Conservation (phyloP, 139 green algal genomes). For the Micractinium conductrix region DNA sequence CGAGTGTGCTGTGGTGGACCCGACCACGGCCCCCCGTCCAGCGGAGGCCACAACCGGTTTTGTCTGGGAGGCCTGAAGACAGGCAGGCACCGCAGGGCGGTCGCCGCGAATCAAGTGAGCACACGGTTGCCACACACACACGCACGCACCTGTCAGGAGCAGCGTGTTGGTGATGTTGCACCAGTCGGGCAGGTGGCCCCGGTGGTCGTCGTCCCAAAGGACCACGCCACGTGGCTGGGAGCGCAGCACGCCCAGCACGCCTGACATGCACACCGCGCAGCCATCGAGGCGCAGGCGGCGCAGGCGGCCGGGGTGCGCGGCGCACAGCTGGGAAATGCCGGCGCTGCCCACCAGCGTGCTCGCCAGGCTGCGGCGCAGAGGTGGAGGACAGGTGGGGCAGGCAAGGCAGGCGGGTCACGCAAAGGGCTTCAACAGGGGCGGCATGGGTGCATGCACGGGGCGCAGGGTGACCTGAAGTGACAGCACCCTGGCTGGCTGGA, state of each 20-base stretch:
- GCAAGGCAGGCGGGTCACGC: background rate
- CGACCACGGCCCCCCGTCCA: too few species aligned
- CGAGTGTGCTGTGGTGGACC: too few species aligned
- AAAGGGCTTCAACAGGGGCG: too few species aligned
- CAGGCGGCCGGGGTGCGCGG: background rate
- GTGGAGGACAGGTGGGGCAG: background rate
- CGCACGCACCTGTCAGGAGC: too few species aligned
- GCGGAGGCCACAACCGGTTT: too few species aligned
- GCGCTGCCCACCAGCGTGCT: background rate
- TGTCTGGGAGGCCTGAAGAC: too few species aligned
- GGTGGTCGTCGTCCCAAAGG: background rate
- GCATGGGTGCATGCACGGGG: background rate
- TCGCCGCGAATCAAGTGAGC: too few species aligned
- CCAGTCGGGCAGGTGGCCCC: background rate
- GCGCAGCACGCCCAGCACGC: background rate
- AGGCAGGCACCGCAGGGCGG: too few species aligned
- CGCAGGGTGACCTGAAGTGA: background rate
- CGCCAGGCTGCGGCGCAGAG: conserved; percentile 11
- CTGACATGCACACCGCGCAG: conserved; percentile 11
- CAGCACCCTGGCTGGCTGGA: background rate
- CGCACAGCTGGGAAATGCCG: background rate
- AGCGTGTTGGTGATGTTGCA: conserved; percentile 9
- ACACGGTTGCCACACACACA: too few species aligned
- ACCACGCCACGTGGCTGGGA: background rate
- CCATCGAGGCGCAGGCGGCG: conserved; percentile 7